A percentile compares a stretch with the other conserved stretches of the same genome.
Conservation (phyloP, 257 asterid species). For the Knoxia roxburghii region DNA sequence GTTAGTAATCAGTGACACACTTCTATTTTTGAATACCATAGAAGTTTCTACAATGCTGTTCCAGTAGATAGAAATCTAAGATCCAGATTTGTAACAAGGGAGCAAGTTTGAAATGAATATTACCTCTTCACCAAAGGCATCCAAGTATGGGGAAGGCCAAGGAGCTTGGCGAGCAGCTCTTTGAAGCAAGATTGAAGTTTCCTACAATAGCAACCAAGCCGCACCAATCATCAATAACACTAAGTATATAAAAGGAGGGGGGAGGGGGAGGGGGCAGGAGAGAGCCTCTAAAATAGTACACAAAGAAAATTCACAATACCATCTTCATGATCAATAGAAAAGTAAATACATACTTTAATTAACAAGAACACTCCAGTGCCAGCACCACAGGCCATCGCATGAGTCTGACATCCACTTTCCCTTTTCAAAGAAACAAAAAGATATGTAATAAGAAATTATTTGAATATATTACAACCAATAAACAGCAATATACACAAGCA, state of each 20-base stretch:
- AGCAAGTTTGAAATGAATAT: conserved; percentile 4
- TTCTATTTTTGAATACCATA: neutral
- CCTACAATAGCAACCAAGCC: conserved; percentile 35
- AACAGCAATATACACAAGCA: conserved; percentile 3
- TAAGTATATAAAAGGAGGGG: neutral
- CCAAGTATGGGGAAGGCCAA: conserved; percentile 99
- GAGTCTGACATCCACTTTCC: conserved; percentile 73
- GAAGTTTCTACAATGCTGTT: neutral
- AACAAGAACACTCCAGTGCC: conserved; percentile 91
- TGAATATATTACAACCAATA: neutral
- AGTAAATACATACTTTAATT: conserved; percentile 54
- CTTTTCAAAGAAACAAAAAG: conserved; percentile 35
- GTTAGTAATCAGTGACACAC: neutral
- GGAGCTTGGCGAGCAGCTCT: conserved; percentile 92
- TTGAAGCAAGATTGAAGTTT: conserved; percentile 86
- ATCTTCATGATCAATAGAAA: neutral
- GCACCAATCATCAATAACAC: neutral
- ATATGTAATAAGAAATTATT: conserved; percentile 14
- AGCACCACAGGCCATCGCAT: conserved; percentile 85
- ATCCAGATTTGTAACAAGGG: neutral
- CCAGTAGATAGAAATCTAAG: neutral
- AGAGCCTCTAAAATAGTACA: neutral
- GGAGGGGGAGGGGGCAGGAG: too few relatives aligned
- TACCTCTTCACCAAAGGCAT: conserved; percentile 98
- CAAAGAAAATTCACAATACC: conserved; percentile 2